Conservation (phyloP, 495 filamentous ascomycete species). For the Aspergillus bridgeri region DNA sequence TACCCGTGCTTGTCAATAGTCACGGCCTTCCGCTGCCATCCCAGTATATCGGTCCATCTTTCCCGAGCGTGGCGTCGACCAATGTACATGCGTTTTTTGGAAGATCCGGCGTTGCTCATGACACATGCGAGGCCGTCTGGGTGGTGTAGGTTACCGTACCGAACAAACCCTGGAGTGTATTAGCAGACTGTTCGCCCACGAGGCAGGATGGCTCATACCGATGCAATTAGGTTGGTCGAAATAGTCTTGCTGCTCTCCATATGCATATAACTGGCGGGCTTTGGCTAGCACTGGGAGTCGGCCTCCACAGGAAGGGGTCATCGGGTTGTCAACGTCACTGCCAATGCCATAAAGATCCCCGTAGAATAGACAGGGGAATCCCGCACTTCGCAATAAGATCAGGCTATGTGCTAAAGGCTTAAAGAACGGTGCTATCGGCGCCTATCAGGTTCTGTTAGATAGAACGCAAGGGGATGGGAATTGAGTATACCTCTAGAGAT, state of each 20-base stretch:
- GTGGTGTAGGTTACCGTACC: slow-evolving; percentile 54
- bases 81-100: slow-evolving; percentile 58
- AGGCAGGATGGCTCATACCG: slow-evolving; percentile 30
- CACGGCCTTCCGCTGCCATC: slow-evolving; percentile 42
- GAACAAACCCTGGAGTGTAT: slow-evolving; percentile 49
- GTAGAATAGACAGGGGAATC: slow-evolving; percentile 71
- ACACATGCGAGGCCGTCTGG: slow-evolving; percentile 55
- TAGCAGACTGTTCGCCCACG: background rate
- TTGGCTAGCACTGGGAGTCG: slow-evolving; percentile 58
- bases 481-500: slow-evolving; percentile 46
- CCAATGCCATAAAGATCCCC: slow-evolving; percentile 72
- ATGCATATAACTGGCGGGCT: slow-evolving; percentile 65
- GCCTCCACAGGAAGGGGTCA: slow-evolving; percentile 56
- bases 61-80: slow-evolving; percentile 54
- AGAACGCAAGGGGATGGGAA: background rate
- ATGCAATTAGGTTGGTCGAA: slow-evolving; percentile 64
- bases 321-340: slow-evolving; percentile 41
- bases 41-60: slow-evolving; percentile 60
- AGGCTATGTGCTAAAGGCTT: slow-evolving; percentile 58
- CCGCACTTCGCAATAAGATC: slow-evolving; percentile 62
- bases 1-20: slow-evolving; percentile 54
- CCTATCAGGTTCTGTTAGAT: slow-evolving; percentile 25
- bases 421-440: slow-evolving; percentile 52
- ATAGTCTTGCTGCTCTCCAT: slow-evolving; percentile 66
- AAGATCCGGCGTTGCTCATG: slow-evolving; percentile 50